Base-by-base conservation (phyloP, 2,329 filamentous ascomycete genomes). In the Hypocreales sp. region DNA sequence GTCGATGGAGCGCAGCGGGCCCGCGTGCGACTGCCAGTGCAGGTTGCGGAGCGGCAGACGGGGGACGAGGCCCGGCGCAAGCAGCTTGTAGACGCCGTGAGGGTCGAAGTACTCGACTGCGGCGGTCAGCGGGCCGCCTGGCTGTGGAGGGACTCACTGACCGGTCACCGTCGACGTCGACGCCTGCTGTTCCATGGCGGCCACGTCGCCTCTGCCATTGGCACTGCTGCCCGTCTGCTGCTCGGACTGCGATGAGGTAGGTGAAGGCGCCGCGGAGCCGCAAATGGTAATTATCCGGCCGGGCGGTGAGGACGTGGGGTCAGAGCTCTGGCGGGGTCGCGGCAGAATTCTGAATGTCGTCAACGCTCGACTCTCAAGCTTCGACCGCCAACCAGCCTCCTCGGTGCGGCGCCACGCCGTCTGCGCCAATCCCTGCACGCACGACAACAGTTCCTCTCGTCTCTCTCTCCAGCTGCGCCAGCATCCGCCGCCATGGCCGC, bases 21-120 rank as follows among this genome's bases (percentile, higher is more conserved):
- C 79, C 16, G 79, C 78, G 34, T 92, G 82, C 10, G 90, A 93
- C 51, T 95, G 92, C 90, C 90, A 98, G 47, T 95, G 83, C 24
- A 98, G 72, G 45, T 95, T 92, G 37, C 76, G 79, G 20, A 98
- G 64, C 19, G 90, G 90, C 0, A 95, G 65, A 29, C 81, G 78
- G 22, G 79, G 64, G 22, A 79, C 64, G 31, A 98, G 63, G 31
- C 86, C 74, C 3, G 81, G 72, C 8, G 79, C 76, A 23, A 95
- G 61, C 28, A 87, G 67, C 32, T 81, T 74, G 55, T 87, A 95
- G 36, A 95, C 69, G 44, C 80, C 77, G 48, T 82, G 79, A 28
- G 90, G 87, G 57, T 98, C 90, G 58, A 80, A 83, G 58, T 93
- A 98, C 63, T 95, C 86, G 60, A 94, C 84, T 92, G 16, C 7